phyloP scores from a whole-genome alignment of 73 alveolate species.

The Stentor roeselii region DNA sequence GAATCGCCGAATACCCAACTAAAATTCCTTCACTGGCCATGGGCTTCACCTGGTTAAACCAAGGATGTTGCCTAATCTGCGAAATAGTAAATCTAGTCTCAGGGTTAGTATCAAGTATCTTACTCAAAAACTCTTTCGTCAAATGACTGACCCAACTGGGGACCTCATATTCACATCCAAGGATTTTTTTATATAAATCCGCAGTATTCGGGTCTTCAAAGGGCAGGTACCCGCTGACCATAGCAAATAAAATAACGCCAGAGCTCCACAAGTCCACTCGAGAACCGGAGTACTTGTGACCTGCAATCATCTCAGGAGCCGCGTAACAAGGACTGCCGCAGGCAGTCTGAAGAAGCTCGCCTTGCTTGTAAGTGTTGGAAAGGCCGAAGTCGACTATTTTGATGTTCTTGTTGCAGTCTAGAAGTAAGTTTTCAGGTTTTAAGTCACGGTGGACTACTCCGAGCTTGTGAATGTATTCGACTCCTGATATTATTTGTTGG shows the following conservation, averaged over 20 bases:
- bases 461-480: slow-evolving; percentile 41
- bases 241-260: slow-evolving; percentile 88
- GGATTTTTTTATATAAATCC: slow-evolving; percentile 75
- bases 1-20: slow-evolving; percentile 51
- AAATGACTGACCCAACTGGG: slow-evolving; percentile 52
- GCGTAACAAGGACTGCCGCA: slow-evolving; percentile 94
- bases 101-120: slow-evolving; percentile 88
- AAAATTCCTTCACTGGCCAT: slow-evolving; percentile 38
- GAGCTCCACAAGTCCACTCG: slow-evolving; percentile 85
- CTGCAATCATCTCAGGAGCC: slow-evolving; percentile 93
- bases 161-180: slow-evolving; percentile 48
- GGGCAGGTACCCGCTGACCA: slow-evolving; percentile 92
- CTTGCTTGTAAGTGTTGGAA: slow-evolving; percentile 64
- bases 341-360: slow-evolving; percentile 74
- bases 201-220: slow-evolving; percentile 83
- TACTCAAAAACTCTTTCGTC: slow-evolving; percentile 82
- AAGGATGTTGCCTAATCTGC: slow-evolving; percentile 71
- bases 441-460: slow-evolving; percentile 55
- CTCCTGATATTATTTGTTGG: slow-evolving; percentile 35
- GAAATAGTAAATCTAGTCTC: slow-evolving; percentile 62
- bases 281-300: slow-evolving; percentile 61
- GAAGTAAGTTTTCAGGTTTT: slow-evolving; percentile 96
- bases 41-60: slow-evolving; percentile 47
- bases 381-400: slow-evolving; percentile 99
- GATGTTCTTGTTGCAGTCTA: slow-evolving; percentile 79